Evolutionary conservation across 441 rosid species (phyloP), one percentile per base, ranked within the genome.

Genomic region (Arabidopsis hybrid): DNA sequence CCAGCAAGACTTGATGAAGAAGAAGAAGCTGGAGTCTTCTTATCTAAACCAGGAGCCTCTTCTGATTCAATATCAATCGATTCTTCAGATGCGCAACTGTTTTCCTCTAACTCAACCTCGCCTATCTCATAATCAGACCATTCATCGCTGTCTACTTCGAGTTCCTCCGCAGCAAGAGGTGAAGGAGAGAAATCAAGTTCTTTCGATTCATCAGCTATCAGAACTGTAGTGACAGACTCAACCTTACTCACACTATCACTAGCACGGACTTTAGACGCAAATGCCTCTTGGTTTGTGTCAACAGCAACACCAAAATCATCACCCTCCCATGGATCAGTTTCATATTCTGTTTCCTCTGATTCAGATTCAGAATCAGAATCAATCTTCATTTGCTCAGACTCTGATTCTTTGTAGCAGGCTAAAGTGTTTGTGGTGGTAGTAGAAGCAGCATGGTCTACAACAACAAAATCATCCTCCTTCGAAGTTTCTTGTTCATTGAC

Each of bases 301-400:
- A n/a, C 71, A 60, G 32, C 63, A 69, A 7, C 74, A 63, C 31
- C 69, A 29, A 67, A 52, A 35, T 38, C 69, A 43, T 69, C 39
- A 29, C 51, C 69, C 35, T 61, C 68, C 18, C 26, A 31, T 29
- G 53, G 76, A 65, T 77, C 63, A 59, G 64, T 53, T 72, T 55
- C 65, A 34, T 18, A 29, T n/a, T 72, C 64, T 34, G 63, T 55
- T 42, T 63, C 55, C 9, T 72, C 69, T 31, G 69, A 42, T 3
- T 73, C 77, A 47, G 66, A 14, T 65, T n/a, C n/a, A n/a, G n/a
- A n/a, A n/a, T 73, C 52, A 26, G 78, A 62, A 29, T 18, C 78
- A 45, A 42, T 77, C 57, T 35, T 42, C 40, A 49, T 65, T 16
- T 65, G 4, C 7, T 72, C 73, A 43, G 73, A 16, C 58, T 68